Evolutionary conservation across 768 basidiomycete species (phyloP), one percentile per base, ranked within the genome.

Genomic region (Hericium erinaceus): DNA sequence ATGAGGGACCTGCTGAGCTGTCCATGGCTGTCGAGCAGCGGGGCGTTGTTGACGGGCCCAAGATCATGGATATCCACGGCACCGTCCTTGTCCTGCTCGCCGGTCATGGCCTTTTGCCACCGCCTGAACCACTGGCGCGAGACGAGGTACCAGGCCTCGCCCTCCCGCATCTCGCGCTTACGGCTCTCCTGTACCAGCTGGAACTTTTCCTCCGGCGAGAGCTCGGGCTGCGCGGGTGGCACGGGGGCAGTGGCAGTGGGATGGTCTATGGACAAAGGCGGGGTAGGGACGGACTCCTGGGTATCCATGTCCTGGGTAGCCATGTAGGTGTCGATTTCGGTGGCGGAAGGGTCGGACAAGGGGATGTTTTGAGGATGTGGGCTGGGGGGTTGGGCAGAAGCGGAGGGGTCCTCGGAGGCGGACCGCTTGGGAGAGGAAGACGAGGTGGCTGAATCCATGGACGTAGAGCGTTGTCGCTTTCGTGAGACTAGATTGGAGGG

Each of bases 101-200:
- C 88, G 0, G 80, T 77, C 65, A 85, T 85, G 11, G 89, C 90
- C 64, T 80, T 81, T 60, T 77, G 71, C 86, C 89, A 95, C 38
- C 82, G 80, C 58, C 79, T 79, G 74, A 80, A 89, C 92, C 92
- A 95, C 20, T 65, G 64, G 52, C 79, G 70, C 20, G 84, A 77
- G 28, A 95, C 75, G 52, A 95, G 72, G 71, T 82, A 92, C 92
- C 92, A 94, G 9, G 77, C 83, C 53, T 92, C 82, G 48, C 87
- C 87, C 8, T 77, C 71, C 33, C 75, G 72, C 78, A 92, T 81
- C 44, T 74, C 71, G 48, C 65, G 68, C 41, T 64, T 65, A 63
- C 79, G 79, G 13, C 75, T 75, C 5, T 71, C 68, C 20, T 80
- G 69, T 64, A 91, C 77, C 52, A 75, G 67, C 5, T 72, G 57